phyloP scores from a whole-genome alignment of 495 filamentous ascomycete species.

The Neurospora sp. region DNA sequence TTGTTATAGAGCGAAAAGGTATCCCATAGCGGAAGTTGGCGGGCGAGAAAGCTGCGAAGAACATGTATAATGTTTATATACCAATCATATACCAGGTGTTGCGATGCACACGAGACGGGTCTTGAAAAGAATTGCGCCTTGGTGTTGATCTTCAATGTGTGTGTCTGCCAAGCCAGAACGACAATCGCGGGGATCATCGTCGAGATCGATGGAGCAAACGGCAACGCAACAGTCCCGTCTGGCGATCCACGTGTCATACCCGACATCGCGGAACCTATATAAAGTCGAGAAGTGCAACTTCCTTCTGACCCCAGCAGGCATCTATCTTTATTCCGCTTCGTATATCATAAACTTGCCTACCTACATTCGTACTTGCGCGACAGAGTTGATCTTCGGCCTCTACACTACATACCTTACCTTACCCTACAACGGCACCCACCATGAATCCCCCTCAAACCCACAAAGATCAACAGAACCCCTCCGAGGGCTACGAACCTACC shows the following conservation, averaged over 20 bases:
- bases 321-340: too few relatives aligned
- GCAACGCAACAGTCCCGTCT: background rate
- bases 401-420: too few relatives aligned
- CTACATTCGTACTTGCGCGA: too few relatives aligned
- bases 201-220: background rate
- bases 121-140: background rate
- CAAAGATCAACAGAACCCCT: background rate
- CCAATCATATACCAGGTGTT: background rate
- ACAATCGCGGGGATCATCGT: background rate
- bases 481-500: constrained; percentile 12
- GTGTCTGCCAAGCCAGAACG: background rate
- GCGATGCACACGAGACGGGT: background rate
- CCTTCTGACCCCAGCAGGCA: too few relatives aligned
- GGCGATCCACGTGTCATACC: background rate
- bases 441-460: background rate
- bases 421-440: too few relatives aligned
- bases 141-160: background rate
- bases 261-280: background rate
- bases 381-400: too few relatives aligned
- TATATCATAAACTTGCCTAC: too few relatives aligned
- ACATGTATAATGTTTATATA: background rate
- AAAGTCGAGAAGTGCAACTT: too few relatives aligned
- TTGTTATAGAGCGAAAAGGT: background rate
- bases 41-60: background rate
- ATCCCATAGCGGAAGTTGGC: background rate